A percentile compares a stretch with the other conserved stretches of the same genome.
These are phyloP conservation scores for Eleusine indica DNA, from an alignment of 176 grass and related monocot species.

Conservation along the genomic window DNA sequence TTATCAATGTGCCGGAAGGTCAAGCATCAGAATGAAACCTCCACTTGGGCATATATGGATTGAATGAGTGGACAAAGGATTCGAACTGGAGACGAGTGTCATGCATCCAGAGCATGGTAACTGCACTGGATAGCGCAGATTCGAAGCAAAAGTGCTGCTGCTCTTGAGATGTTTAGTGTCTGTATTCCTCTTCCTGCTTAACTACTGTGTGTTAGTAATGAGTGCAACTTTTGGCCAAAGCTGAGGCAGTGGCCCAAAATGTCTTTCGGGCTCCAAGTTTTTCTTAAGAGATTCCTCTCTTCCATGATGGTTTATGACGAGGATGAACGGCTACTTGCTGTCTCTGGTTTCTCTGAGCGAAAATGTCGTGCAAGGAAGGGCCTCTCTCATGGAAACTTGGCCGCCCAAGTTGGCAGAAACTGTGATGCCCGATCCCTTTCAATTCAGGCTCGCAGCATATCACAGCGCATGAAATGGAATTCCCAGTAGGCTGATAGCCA, in stretches of 20 bases:
- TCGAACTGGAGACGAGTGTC: background rate
- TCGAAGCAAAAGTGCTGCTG: background rate
- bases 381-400: conserved; percentile 36
- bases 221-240: conserved; percentile 61
- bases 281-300: conserved; percentile 37
- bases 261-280: conserved; percentile 30
- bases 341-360: background rate
- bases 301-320: conserved; percentile 44
- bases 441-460: background rate
- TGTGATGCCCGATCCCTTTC: conserved; percentile 29
- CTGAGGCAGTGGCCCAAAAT: conserved; percentile 35
- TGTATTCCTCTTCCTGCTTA: background rate
- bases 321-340: conserved; percentile 6
- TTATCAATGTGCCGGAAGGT: conserved; percentile 32
- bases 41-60: conserved; percentile 19
- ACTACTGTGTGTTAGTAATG: conserved; percentile 13
- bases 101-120: background rate
- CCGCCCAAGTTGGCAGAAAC: conserved; percentile 44
- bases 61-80: conserved; percentile 25
- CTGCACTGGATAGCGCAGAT: background rate
- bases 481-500: conserved; percentile 9
- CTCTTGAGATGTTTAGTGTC: conserved; percentile 21
- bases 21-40: conserved; percentile 46
- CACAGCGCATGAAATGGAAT: conserved; percentile 4
- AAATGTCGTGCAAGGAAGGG: conserved; percentile 30